A percentile compares a stretch with the other conserved stretches of the same genome.
Evolutionary conservation across 805 yeast genomes (phyloP).

Genomic region (Millerago galiae): DNA sequence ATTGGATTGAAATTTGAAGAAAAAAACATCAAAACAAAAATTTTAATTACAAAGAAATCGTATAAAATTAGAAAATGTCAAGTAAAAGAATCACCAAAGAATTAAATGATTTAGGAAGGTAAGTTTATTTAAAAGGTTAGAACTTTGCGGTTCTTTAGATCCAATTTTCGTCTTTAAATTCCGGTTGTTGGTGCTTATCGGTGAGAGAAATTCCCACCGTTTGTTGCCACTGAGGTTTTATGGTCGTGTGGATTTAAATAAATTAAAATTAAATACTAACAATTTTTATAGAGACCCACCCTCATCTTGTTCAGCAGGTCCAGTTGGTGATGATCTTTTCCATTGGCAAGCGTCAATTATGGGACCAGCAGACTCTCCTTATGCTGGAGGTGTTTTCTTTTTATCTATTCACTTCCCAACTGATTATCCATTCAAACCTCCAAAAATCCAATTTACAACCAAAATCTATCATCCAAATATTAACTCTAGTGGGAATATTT

Average conservation of each 20-base stretch:
- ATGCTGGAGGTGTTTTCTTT: slow-evolving; percentile 91
- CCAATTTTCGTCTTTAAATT: not conserved
- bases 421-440: slow-evolving; percentile 98
- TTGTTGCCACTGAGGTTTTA: no score
- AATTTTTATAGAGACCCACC: slow-evolving; percentile 84
- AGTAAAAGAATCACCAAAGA: slow-evolving; percentile 94
- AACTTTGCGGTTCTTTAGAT: not conserved
- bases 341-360: slow-evolving; percentile 99
- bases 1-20: not conserved
- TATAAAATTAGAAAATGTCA: slow-evolving; percentile 34
- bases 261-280: slow-evolving; percentile 18
- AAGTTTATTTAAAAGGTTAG: slow-evolving; percentile 31
- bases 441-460: slow-evolving; percentile 67
- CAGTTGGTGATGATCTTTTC: slow-evolving; percentile 94
- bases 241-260: no score
- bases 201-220: not conserved
- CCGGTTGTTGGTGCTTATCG: not conserved
- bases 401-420: slow-evolving; percentile 97
- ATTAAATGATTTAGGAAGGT: slow-evolving; percentile 90
- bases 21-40: not conserved
- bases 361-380: slow-evolving; percentile 96
- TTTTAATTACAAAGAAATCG: not conserved
- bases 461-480: slow-evolving; percentile 92
- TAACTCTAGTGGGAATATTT: slow-evolving; percentile 83
- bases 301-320: slow-evolving; percentile 98